These are phyloP conservation scores for Colletotrichum lentis DNA, from an alignment of 2,329 filamentous ascomycete species.

Conservation along the genomic window DNA sequence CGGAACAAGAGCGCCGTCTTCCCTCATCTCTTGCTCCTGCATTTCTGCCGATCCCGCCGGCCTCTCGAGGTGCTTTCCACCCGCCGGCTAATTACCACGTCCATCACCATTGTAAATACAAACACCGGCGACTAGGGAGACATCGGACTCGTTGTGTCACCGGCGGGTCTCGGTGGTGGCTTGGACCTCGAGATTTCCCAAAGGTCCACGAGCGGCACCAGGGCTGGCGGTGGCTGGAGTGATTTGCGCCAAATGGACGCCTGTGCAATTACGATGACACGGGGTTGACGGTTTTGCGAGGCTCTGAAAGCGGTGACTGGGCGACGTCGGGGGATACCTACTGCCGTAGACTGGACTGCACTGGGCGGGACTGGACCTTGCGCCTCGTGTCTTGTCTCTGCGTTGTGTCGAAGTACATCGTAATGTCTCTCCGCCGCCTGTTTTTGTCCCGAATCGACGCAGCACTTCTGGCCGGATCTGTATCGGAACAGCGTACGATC, in stretches of 20 bases:
- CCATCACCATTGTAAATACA: neutral
- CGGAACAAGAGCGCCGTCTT: conserved; percentile 20
- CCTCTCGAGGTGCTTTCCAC: neutral
- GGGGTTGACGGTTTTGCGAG: conserved; percentile 17
- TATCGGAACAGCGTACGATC: conserved; percentile 28
- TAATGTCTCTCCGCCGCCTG: conserved; percentile 18
- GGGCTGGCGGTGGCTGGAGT: conserved; percentile 2
- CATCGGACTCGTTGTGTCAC: neutral
- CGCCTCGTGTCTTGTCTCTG: neutral
- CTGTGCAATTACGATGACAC: conserved; percentile 32
- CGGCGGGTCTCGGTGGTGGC: neutral
- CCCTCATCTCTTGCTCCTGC: neutral
- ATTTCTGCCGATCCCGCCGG: neutral
- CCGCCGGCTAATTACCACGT: neutral
- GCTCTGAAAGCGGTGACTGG: conserved; percentile 34
- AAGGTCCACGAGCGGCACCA: neutral
- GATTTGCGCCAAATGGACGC: conserved; percentile 27
- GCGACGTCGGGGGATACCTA: neutral
- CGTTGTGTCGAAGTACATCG: neutral
- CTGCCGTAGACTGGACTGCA: conserved; percentile 6
- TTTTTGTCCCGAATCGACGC: conserved; percentile 28
- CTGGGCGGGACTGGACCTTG: conserved; percentile 23
- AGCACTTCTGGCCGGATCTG: conserved; percentile 31
- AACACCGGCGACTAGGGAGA: no score
- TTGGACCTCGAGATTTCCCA: neutral